Evolutionary conservation across 208 protist species (phyloP), one percentile per base, ranked within the genome.

Genomic region (Wallacemonas sp.): DNA sequence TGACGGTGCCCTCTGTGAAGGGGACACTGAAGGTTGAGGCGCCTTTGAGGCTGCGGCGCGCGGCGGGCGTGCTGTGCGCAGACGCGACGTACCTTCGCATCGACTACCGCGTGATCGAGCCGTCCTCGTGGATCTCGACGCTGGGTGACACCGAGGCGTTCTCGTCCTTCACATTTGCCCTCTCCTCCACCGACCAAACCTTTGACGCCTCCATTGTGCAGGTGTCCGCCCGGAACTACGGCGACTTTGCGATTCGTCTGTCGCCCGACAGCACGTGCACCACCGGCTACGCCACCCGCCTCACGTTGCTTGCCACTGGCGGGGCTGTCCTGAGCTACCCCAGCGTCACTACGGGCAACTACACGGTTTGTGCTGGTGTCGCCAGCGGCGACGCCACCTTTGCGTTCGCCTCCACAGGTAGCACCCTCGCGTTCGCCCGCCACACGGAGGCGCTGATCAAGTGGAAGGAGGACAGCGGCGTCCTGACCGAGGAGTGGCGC

Each of bases 81-180:
- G 68, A 68, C 11, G 45, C 29, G 2, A 52, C 63, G 41, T 92
- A 92, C 70, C 61, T 88, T 45, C 75, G 79, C 23, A 62, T 92
- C 16, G 82, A 92, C 69, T 92, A 92, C 67, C 39, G 54, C 25
- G 65, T 88, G 20, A 41, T 81, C 28, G 74, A 77, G 31, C 63
- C 82, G 22, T 52, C 23, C 14, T 45, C 55, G 25, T 82, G 79
- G 74, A 73, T 92, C 22, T 31, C 54, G 20, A 69, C 70, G 0
- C 48, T 88, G 28, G 79, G 76, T 29, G 73, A 61, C 48, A 73
- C 67, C 2, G 46, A 25, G 3, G 39, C 68, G 18, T 80, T 72
- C 46, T 62, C 48, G 45, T 26, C 55, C 39, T 46, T 48, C 38
- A 74, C 66, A 3, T 72, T 86, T 61, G 67, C 81, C 25, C 68